Conservation (phyloP, 208 protist species). For the Lotmaria passim region DNA sequence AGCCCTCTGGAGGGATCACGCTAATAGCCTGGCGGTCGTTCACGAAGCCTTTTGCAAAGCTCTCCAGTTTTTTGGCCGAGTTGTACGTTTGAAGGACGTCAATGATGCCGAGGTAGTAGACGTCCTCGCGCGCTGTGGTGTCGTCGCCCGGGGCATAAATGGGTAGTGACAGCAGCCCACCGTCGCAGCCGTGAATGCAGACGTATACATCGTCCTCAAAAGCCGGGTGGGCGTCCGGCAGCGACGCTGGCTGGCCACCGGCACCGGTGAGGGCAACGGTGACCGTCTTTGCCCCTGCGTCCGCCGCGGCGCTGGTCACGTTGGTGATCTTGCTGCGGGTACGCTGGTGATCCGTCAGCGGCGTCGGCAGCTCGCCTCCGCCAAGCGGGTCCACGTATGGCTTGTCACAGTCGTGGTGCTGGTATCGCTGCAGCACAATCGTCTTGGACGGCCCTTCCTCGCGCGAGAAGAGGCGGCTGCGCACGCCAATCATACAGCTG, state of each 20-base stretch:
- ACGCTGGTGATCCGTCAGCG: background rate
- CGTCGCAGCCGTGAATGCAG: constrained; percentile 81
- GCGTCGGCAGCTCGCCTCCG: background rate
- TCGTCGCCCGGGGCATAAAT: constrained; percentile 73
- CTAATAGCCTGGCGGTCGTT: constrained; percentile 80
- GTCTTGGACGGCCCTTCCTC: constrained; percentile 73
- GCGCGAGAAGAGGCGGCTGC: constrained; percentile 73
- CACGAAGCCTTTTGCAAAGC: constrained; percentile 83
- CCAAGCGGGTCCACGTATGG: constrained; percentile 17
- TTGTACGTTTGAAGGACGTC: constrained; percentile 94
- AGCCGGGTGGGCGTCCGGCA: constrained; percentile 6
- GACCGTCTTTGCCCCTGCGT: constrained; percentile 23
- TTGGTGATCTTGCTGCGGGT: constrained; percentile 21
- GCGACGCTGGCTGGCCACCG: background rate
- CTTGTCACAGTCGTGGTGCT: constrained; percentile 16
- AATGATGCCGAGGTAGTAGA: constrained; percentile 94
- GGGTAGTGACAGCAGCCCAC: constrained; percentile 79
- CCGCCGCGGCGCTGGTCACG: constrained; percentile 23
- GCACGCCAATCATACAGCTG: constrained; percentile 92
- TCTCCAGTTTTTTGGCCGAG: constrained; percentile 83
- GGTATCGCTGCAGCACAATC: constrained; percentile 41
- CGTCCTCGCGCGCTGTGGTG: constrained; percentile 77
- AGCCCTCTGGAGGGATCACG: constrained; percentile 85
- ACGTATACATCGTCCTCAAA: constrained; percentile 53
- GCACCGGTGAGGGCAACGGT: constrained; percentile 5